Conservation (phyloP, 129 eudicot genomes). For the Scalesia atractyloides region DNA sequence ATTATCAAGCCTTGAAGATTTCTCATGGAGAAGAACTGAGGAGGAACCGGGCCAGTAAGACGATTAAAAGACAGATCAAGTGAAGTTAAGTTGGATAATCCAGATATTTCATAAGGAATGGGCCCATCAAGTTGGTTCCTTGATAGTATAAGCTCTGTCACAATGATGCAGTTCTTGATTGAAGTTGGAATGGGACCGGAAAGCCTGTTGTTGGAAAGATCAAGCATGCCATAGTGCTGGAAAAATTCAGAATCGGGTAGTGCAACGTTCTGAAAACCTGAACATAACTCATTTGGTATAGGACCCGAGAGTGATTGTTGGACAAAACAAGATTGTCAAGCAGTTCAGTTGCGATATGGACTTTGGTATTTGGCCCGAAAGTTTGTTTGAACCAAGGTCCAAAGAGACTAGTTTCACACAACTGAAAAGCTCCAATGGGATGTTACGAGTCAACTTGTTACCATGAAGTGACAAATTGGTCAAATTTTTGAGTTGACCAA, state of each 20-base stretch:
- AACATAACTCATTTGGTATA: conserved; percentile 83
- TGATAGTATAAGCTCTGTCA: conserved; percentile 53
- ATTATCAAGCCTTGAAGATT: conserved; percentile 81
- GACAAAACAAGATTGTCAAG: conserved; percentile 93
- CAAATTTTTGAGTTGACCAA: conserved; percentile 68
- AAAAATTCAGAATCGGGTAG: conserved; percentile 84
- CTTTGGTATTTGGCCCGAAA: conserved; percentile 70
- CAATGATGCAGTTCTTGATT: conserved; percentile 61
- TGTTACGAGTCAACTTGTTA: conserved; percentile 63
- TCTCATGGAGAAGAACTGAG: conserved; percentile 59
- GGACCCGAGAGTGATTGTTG: conserved; percentile 64
- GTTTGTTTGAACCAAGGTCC: conserved; percentile 69
- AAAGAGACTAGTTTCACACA: conserved; percentile 71
- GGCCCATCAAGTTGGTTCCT: conserved; percentile 72
- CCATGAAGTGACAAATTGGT: conserved; percentile 87
- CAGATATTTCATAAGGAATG: conserved; percentile 66
- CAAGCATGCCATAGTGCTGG: conserved; percentile 97
- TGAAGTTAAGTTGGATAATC: conserved; percentile 56
- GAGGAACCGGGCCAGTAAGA: conserved; percentile 51
- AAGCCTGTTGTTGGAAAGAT: conserved; percentile 75
- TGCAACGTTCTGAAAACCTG: conserved; percentile 72
- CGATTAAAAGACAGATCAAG: conserved; percentile 76
- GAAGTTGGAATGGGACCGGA: conserved; percentile 76
- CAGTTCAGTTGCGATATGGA: conserved; percentile 55
- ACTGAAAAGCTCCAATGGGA: conserved; percentile 73